Evolutionary conservation across 768 basidiomycete genomes (phyloP).

Genomic region (Tricholoma bakamatsutake): DNA sequence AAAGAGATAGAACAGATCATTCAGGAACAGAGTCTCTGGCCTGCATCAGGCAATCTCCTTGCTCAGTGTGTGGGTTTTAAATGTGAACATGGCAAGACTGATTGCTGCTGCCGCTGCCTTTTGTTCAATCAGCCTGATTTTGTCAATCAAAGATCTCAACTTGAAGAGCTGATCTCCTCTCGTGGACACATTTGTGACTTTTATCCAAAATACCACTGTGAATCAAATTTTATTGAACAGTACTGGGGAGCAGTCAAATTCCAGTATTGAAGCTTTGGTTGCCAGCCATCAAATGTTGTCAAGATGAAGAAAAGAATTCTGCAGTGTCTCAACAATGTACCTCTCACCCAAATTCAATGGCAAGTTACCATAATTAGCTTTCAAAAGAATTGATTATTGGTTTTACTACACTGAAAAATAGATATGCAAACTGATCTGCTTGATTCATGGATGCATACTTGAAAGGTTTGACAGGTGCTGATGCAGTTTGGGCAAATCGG

Average conservation of each 20-base stretch:
- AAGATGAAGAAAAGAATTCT: slow-evolving; percentile 25
- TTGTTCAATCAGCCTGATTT: background rate
- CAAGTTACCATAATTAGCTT: too few relatives aligned
- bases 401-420: too few relatives aligned
- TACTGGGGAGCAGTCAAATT: too few relatives aligned
- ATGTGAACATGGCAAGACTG: slow-evolving; percentile 10
- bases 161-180: slow-evolving; percentile 18
- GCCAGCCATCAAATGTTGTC: slow-evolving; percentile 15
- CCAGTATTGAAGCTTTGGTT: background rate
- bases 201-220: too few relatives aligned
- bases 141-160: background rate
- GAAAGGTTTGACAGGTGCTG: too few relatives aligned
- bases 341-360: slow-evolving; percentile 11
- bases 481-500: too few relatives aligned
- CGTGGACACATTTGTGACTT: slow-evolving; percentile 13
- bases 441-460: background rate
- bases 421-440: background rate
- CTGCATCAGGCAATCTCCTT: slow-evolving; percentile 11
- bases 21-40: slow-evolving; percentile 15
- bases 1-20: slow-evolving; percentile 30
- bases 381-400: too few relatives aligned
- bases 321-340: slow-evolving; percentile 20
- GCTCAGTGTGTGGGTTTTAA: slow-evolving; percentile 6
- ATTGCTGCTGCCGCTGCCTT: slow-evolving; percentile 14
- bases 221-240: too few relatives aligned